Evolutionary conservation across 306 rosid species (phyloP).

Genomic region (Crotalaria pallida): DNA sequence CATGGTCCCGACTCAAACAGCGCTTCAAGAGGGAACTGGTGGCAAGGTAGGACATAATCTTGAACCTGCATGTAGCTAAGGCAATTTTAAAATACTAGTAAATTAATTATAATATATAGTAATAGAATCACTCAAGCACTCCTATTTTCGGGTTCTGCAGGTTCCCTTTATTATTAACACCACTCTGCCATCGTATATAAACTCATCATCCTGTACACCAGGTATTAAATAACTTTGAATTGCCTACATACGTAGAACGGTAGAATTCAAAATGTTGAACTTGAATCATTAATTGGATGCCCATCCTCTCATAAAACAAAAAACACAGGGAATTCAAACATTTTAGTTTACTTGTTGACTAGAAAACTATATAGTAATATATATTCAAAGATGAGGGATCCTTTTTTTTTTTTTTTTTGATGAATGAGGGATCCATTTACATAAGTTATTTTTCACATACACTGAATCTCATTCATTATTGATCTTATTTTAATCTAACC

Average conservation of each 20-base stretch:
- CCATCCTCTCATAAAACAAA: not conserved
- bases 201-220: constrained; percentile 15
- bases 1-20: constrained; percentile 49
- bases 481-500: too few relatives aligned
- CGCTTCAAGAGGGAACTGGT: constrained; percentile 94
- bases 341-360: too few relatives aligned
- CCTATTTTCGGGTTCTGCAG: constrained; percentile 33
- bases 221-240: constrained; percentile 32
- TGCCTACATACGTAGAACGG: not conserved
- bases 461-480: too few relatives aligned
- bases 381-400: too few relatives aligned
- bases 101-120: too few relatives aligned
- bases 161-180: constrained; percentile 78
- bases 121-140: not conserved
- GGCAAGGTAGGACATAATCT: constrained; percentile 68
- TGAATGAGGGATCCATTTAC: too few relatives aligned
- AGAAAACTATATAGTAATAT: too few relatives aligned
- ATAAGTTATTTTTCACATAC: too few relatives aligned
- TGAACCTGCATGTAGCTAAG: not conserved
- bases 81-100: not conserved
- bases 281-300: not conserved
- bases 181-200: not conserved
- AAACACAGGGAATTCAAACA: not conserved
- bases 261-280: not conserved
- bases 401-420: too few relatives aligned